Evolutionary conservation across 371 early-diverging fungal genomes (phyloP).

Genomic region (Dipsacomyces acuminosporus): DNA sequence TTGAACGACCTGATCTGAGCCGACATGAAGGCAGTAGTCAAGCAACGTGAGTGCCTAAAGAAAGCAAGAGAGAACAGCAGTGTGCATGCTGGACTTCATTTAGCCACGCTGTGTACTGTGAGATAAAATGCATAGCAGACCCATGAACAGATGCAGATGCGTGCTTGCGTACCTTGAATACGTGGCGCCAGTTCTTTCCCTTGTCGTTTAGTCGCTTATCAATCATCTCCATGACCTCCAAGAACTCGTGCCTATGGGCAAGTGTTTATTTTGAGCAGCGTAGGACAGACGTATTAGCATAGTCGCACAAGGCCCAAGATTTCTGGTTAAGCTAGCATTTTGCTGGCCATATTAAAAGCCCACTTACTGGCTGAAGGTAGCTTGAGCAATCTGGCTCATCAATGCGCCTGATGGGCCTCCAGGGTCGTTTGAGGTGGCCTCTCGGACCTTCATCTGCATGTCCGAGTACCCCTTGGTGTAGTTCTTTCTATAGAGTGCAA

Average conservation of each 20-base stretch:
- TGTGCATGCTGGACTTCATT: too few species aligned
- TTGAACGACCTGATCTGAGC: slow-evolving; percentile 81
- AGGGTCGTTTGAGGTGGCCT: slow-evolving; percentile 91
- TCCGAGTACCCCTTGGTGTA: slow-evolving; percentile 93
- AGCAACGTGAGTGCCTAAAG: slow-evolving; percentile 58
- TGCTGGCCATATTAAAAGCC: too few species aligned
- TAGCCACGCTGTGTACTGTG: too few species aligned
- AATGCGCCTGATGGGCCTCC: slow-evolving; percentile 79
- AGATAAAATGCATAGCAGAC: too few species aligned
- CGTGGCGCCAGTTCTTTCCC: slow-evolving; percentile 98
- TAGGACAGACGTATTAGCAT: too few species aligned
- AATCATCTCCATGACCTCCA: slow-evolving; percentile 95
- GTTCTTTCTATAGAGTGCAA: slow-evolving; percentile 72
- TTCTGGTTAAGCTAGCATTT: too few species aligned
- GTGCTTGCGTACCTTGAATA: slow-evolving; percentile 74
- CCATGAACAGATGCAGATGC: too few species aligned
- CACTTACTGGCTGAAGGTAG: slow-evolving; percentile 81
- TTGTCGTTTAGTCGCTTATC: slow-evolving; percentile 95
- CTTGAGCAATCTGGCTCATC: slow-evolving; percentile 86
- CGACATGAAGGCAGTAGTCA: slow-evolving; percentile 72
- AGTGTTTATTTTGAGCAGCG: too few species aligned
- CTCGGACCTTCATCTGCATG: slow-evolving; percentile 90
- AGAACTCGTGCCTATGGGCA: slow-evolving; percentile 73
- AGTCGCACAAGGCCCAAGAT: too few species aligned
- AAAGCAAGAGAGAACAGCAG: too few species aligned